Evolutionary conservation across 2,329 filamentous ascomycete species (phyloP), one percentile per base, ranked within the genome.

Genomic region (Pezicula carpinea): DNA sequence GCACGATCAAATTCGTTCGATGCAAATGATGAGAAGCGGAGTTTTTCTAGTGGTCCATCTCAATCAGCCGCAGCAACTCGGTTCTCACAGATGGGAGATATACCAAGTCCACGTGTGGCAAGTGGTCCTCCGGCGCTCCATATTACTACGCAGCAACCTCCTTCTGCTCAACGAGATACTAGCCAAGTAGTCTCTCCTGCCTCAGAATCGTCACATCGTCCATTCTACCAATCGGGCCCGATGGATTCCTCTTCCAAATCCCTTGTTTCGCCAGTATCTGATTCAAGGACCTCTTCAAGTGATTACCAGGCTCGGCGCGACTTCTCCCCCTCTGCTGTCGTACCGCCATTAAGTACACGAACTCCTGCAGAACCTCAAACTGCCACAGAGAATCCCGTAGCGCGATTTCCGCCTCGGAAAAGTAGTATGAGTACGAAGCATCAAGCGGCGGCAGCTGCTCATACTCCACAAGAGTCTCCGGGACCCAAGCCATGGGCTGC

Each of bases 331-430:
- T 72, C 75, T 33, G 75, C 75, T 5, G 65, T 75, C 49, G 74
- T 74, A 17, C 69, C 67, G 5, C 75, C 75, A 4, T 65, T 68
- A 40, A 70, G 68, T 43, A 70, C 70, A 45, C 65, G 68, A 47
- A 56, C 64, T 13, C 68, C 68, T 19, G 64, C 70, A 19, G 64
- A 59, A 18, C 67, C 71, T 3, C 50, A 58, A 18, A 59, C 43
- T 33, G 47, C 51, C 14, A 54, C 58, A 15, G 59, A 59, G 22
- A 54, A 69, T 3, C 59, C 63, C 34, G 58, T 64, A 32, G 58
- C 69, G 3, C 70, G 69, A 40, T 82, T 78, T 49, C 80, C 81
- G 8, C 74, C 78, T 7, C 71, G 82, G 31, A 82, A 83, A 63
- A 82, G 78, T 62, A 85, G 81, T 57, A 68, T 83, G 56, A 72